Evolutionary conservation across 495 filamentous ascomycete species (phyloP), one percentile per base, ranked within the genome.

Genomic region (Symbiotaphrina buchneri): DNA sequence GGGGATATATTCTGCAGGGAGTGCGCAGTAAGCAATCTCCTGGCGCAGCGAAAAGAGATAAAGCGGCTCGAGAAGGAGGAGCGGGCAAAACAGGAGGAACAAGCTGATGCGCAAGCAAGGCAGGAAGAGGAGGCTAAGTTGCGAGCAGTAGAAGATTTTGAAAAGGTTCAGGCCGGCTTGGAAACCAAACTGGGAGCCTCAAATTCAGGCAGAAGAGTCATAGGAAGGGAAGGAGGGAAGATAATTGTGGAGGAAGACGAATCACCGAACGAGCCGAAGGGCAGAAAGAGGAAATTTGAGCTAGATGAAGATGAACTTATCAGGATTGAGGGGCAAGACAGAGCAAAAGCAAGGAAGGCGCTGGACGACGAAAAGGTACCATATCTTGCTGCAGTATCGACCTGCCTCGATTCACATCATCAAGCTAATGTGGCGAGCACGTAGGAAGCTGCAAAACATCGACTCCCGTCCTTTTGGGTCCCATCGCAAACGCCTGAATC

Each of bases 1-100:
- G 87, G 85, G 30, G 83, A 95, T 47, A 62, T 97, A n/a, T 95
- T 95, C 54, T 97, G 87, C 45, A 67, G 82, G 35, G 87, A 97
- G 50, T 97, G 87, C 53, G 83, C 84, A 6, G 68, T 94, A 18
- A 78, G 55, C 42, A 92, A 94, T 46, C 70, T 97, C 25, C 61
- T 97, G 1, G 65, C 80, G 4, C 87, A 97, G 51, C 66, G 79
- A 38, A 78, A 87, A 51, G 90, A 94, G 48, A 91, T 95, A 42
- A 90, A 85, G 45, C 63, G 87, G 0, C 40, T 74, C 10, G 80
- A 83, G 44, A 68, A 64, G 35, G 61, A 69, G 26, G 52, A 64
- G 38, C 49, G 56, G 34, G 49, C 51, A 36, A 65, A 71, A 11
- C 51, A 54, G 21, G 54, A 57, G 15, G 69, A 81, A 26, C 56